phyloP scores from a whole-genome alignment of 106 monocot genomes.

The Hemerocallis citrina region DNA sequence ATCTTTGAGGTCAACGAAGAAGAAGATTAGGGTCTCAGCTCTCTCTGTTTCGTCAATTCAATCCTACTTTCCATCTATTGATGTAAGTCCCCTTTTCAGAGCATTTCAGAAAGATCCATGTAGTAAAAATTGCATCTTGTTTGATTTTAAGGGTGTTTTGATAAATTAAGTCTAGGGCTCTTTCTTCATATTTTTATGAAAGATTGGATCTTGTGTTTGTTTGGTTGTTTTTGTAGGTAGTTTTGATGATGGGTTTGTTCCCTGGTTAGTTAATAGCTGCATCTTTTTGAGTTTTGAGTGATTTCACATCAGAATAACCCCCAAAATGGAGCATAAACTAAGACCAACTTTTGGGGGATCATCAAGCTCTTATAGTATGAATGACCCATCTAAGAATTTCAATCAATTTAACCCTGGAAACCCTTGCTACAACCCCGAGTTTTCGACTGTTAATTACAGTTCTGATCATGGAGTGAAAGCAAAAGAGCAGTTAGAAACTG shows the following conservation, averaged over 20 bases:
- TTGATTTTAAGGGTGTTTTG: slow-evolving; percentile 2
- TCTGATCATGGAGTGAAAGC: not conserved
- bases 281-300: not conserved
- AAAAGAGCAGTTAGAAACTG: not conserved
- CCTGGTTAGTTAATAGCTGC: not conserved
- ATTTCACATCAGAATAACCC: not conserved
- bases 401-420: slow-evolving; percentile 5
- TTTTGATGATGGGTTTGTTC: no score
- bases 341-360: slow-evolving; percentile 6
- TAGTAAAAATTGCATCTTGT: not conserved
- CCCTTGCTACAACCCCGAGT: slow-evolving; percentile 1
- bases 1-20: not conserved
- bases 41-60: not conserved
- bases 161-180: not conserved
- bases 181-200: not conserved
- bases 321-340: slow-evolving; percentile 6
- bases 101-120: not conserved
- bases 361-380: slow-evolving; percentile 1
- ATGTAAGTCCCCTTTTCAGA: not conserved
- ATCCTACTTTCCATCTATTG: not conserved
- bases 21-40: not conserved
- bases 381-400: no score
- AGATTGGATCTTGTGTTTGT: not conserved
- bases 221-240: not conserved
- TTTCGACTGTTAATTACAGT: not conserved